phyloP scores from a whole-genome alignment of 2,329 filamentous ascomycete genomes.

The Ramularia endophylla region DNA sequence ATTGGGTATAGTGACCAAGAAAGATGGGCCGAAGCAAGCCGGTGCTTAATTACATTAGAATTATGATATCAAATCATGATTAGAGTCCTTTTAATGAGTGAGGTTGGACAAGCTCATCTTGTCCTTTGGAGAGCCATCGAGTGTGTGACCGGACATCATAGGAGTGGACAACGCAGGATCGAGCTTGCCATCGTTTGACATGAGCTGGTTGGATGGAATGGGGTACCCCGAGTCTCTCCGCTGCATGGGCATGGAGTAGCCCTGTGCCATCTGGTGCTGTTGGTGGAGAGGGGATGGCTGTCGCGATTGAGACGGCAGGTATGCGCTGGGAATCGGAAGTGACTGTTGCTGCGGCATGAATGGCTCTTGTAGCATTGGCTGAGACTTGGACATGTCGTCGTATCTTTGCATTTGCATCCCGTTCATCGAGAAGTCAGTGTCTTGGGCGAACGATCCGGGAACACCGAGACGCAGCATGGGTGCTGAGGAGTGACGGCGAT shows the following conservation, averaged over 20 bases:
- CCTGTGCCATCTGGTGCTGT: constrained; percentile 19
- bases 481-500: constrained; percentile 26
- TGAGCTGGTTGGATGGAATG: constrained; percentile 13
- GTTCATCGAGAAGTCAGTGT: constrained; percentile 28
- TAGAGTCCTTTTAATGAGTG: constrained; percentile 20
- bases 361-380: constrained; percentile 31
- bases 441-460: constrained; percentile 26
- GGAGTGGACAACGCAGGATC: constrained; percentile 27
- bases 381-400: constrained; percentile 23
- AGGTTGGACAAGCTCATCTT: constrained; percentile 36
- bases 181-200: constrained; percentile 21
- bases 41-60: too few species aligned
- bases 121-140: constrained; percentile 32
- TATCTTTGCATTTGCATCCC: constrained; percentile 27
- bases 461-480: constrained; percentile 35
- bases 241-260: constrained; percentile 23
- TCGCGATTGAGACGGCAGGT: constrained; percentile 22
- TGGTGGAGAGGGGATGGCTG: constrained; percentile 20
- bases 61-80: background rate
- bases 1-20: too few species aligned
- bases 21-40: too few species aligned
- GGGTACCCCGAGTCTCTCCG: constrained; percentile 18
- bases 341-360: constrained; percentile 27
- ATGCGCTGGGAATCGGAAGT: constrained; percentile 20
- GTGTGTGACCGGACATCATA: constrained; percentile 21